Conservation (phyloP, 2,329 filamentous ascomycete genomes). For the Colletotrichum abscissum region DNA sequence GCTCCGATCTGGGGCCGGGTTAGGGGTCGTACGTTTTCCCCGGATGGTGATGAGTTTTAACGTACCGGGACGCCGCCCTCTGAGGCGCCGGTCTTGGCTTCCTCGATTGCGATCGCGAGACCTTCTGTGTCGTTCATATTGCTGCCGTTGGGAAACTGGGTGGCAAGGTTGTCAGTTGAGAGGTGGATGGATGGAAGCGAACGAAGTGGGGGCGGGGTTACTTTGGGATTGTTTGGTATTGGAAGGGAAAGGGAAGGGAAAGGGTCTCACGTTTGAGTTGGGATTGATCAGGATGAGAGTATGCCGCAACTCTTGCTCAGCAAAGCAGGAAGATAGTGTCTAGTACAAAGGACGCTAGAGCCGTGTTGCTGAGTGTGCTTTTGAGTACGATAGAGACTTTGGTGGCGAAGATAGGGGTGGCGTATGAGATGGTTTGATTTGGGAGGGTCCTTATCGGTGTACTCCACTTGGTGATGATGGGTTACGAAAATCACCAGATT, state of each 20-base stretch:
- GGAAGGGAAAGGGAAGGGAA: neutral
- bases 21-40: no score
- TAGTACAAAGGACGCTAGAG: neutral
- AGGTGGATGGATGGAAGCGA: neutral
- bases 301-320: neutral
- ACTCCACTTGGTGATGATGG: conserved; percentile 15
- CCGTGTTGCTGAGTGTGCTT: neutral
- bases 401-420: conserved; percentile 18
- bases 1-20: conserved; percentile 54
- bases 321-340: neutral
- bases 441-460: conserved; percentile 19
- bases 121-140: conserved; percentile 32
- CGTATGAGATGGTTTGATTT: conserved; percentile 7
- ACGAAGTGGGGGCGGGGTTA: neutral
- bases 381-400: neutral
- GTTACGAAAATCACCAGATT: neutral
- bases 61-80: conserved; percentile 32
- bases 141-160: neutral
- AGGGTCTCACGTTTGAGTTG: neutral
- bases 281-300: neutral
- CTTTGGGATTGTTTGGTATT: neutral
- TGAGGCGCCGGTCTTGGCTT: conserved; percentile 27
- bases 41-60: neutral
- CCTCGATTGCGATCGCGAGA: conserved; percentile 34
- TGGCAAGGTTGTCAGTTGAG: neutral